Evolutionary conservation across 2,329 filamentous ascomycete species (phyloP), one percentile per base, ranked within the genome.

Genomic region (Colletotrichum higginsianum): DNA sequence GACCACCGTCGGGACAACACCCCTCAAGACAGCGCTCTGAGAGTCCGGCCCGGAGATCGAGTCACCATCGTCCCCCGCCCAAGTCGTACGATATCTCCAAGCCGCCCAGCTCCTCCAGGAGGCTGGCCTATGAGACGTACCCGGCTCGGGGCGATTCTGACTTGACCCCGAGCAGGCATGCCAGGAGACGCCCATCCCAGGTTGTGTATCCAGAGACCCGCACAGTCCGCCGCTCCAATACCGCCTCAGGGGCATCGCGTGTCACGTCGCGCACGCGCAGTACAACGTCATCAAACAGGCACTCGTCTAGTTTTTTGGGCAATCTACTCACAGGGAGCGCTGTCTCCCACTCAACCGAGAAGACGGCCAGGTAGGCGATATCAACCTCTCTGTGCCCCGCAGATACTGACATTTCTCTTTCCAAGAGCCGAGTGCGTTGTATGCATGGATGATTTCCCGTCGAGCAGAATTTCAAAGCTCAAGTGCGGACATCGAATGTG

Each of bases 401-500:
- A 15, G 61, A 50, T 44, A 65, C 68, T 71, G 57, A 71, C 46
- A 18, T 26, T 35, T 4, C n/a, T 13, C 30, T 12, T 15, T 18
- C 2, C 60, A 75, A 94, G 91, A 70, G 87, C 92, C 55, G 88
- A 92, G 77, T 97, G 94, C 76, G 84, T 94, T 58, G 89, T 89
- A 30, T 97, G 94, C 78, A 83, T 91, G 78, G 91, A 93, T 74
- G 91, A 94, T 73, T 83, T 93, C 2, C 89, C 91, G 1, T 78
- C 87, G 12, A 85, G 85, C 71, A 91, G 90, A 80, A 88, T 92
- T 44, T 91, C 91, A 47, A 93, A 91, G 79, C 88, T 97, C 46
- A 88, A 89, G 75, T 97, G 95, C 79, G 90, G 90, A 3, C 94
- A 97, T 80, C 89, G 90, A 73, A 95, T 96, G 92, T 97, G 95